Conservation (phyloP, 1,139 yeast genomes). For the Yamadazyma friedrichii region DNA sequence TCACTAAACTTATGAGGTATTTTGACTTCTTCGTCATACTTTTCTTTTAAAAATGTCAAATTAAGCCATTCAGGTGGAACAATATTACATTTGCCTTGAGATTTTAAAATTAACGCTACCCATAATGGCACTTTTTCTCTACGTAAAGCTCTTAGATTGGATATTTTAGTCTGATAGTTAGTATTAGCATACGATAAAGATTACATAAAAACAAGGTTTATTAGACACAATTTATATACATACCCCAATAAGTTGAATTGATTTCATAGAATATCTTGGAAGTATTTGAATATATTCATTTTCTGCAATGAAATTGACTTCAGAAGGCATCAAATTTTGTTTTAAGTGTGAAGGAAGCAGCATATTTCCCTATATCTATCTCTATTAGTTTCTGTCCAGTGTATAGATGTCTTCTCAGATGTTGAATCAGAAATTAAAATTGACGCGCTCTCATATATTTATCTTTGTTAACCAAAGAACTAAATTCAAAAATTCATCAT, state of each 20-base stretch:
- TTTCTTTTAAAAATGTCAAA: conserved; percentile 50
- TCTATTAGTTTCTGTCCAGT: not conserved
- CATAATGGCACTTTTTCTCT: conserved; percentile 77
- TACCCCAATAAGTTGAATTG: conserved; percentile 59
- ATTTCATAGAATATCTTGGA: conserved; percentile 70
- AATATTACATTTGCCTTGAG: conserved; percentile 82
- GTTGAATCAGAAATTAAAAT: not conserved
- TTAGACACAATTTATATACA: too few species aligned
- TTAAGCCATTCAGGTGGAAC: conserved; percentile 89
- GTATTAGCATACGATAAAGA: conserved; percentile 7
- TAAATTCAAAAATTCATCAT: conserved; percentile 8
- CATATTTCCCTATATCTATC: conserved; percentile 35
- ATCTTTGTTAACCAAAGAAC: conserved; percentile 12
- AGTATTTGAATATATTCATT: conserved; percentile 69
- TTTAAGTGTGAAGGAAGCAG: conserved; percentile 60
- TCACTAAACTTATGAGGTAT: conserved; percentile 60
- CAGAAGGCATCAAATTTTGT: conserved; percentile 68
- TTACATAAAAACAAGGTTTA: too few species aligned
- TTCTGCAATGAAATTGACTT: conserved; percentile 82
- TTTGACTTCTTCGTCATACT: conserved; percentile 67
- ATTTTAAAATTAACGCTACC: conserved; percentile 80
- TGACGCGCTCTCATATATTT: conserved; percentile 1
- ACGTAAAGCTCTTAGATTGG: conserved; percentile 64
- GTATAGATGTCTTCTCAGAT: not conserved
- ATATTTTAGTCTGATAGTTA: conserved; percentile 33